Percentiles rank a stretch among this genome's conserved stretches.
phyloP scores from a whole-genome alignment of 306 rosid genomes.

The Mimosa bimucronata region DNA sequence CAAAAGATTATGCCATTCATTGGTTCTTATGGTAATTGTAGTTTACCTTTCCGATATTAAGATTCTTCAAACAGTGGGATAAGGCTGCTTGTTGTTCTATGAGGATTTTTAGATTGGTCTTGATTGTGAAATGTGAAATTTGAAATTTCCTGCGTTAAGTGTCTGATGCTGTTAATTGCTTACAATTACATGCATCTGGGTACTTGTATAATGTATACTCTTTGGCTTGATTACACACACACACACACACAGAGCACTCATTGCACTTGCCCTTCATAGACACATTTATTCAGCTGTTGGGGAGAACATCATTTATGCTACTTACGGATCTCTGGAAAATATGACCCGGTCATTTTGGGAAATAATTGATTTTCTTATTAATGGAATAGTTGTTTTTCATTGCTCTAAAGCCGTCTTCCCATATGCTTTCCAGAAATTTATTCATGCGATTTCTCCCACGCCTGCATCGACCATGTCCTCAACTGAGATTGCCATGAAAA shows the following conservation, averaged over 20 bases:
- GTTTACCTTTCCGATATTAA: not conserved
- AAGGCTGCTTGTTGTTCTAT: not conserved
- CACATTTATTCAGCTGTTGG: not conserved
- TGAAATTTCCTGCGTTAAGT: slow-evolving; percentile 7
- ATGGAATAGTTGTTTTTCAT: slow-evolving; percentile 33
- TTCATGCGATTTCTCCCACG: slow-evolving; percentile 93
- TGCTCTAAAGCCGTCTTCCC: slow-evolving; percentile 32
- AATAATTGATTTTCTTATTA: slow-evolving; percentile 13
- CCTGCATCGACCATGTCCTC: slow-evolving; percentile 91
- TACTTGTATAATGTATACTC: slow-evolving; percentile 20
- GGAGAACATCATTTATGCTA: not conserved
- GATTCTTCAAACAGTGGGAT: not conserved
- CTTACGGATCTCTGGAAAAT: not conserved
- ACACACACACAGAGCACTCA: not conserved
- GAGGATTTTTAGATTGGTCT: slow-evolving; percentile 18
- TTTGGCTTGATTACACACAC: not conserved
- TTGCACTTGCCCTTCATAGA: not conserved
- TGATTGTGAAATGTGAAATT: slow-evolving; percentile 9
- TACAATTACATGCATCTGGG: not conserved
- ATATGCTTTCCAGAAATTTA: slow-evolving; percentile 78
- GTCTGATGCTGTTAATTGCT: not conserved
- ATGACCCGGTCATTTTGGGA: slow-evolving; percentile 7
- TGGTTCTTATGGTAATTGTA: slow-evolving; percentile 12
- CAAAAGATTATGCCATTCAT: not conserved
- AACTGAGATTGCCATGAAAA: slow-evolving; percentile 68